Percentiles rank a stretch among this genome's conserved stretches.
Conservation (phyloP, 2,329 filamentous ascomycete genomes). For the Stagonosporopsis cucurbitacearum region DNA sequence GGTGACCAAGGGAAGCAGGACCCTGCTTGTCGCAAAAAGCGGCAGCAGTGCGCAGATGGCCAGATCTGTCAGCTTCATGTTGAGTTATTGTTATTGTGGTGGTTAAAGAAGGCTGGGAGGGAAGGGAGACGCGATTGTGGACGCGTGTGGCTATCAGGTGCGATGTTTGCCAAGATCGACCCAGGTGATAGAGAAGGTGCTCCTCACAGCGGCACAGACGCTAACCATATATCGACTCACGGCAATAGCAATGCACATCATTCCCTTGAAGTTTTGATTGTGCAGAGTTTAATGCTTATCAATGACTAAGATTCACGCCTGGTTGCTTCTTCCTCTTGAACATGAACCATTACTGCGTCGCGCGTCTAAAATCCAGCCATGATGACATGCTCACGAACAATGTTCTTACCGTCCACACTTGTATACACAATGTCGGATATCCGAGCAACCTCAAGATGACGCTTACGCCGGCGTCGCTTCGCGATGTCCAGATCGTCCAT, state of each 20-base stretch:
- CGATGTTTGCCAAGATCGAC: background rate
- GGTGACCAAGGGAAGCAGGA: background rate
- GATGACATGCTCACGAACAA: conserved; percentile 11
- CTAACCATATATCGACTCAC: background rate
- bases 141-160: background rate
- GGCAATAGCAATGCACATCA: too few species aligned
- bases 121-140: background rate
- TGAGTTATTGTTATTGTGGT: background rate
- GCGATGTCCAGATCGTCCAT: background rate
- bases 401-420: conserved; percentile 8
- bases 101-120: background rate
- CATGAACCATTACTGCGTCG: background rate
- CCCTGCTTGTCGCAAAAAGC: background rate
- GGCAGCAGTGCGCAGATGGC: background rate
- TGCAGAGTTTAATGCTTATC: too few species aligned
- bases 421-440: background rate
- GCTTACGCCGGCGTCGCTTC: background rate
- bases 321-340: background rate
- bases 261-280: too few species aligned
- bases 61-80: background rate
- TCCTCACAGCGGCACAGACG: background rate
- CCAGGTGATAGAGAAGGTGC: background rate
- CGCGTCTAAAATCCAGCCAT: background rate
- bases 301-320: too few species aligned
- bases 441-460: background rate